Percentiles rank a stretch among this genome's conserved stretches.
Conservation (phyloP, 352 stramenopile species). For the Phytophthora hibernalis region DNA sequence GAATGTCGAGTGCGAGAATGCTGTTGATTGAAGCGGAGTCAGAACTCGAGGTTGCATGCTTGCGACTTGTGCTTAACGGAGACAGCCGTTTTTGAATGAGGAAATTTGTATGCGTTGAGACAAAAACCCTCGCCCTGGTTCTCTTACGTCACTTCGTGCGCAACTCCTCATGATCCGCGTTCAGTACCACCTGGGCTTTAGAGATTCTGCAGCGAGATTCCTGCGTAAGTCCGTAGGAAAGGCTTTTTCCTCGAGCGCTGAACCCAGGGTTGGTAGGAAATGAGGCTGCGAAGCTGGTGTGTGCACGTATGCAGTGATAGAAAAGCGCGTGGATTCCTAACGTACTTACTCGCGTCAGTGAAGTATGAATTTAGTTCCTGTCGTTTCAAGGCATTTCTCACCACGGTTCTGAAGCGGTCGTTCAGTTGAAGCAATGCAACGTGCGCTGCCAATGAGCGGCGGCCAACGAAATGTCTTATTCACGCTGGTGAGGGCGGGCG, state of each 20-base stretch:
- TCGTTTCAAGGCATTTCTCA: conserved; percentile 16
- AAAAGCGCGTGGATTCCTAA: conserved; percentile 10
- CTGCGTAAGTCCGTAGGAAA: neutral
- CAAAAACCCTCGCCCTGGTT: conserved; percentile 19
- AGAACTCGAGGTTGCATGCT: conserved; percentile 35
- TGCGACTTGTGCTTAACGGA: conserved; percentile 7
- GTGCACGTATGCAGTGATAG: conserved; percentile 7
- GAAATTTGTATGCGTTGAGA: conserved; percentile 27
- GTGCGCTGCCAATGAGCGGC: neutral
- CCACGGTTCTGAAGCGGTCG: conserved; percentile 4
- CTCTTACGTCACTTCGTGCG: conserved; percentile 25
- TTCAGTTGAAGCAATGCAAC: conserved; percentile 18
- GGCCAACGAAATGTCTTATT: conserved; percentile 1
- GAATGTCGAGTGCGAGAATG: conserved; percentile 7
- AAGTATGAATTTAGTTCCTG: conserved; percentile 3
- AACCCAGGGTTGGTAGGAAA: neutral
- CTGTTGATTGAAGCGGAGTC: conserved; percentile 13
- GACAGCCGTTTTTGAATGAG: conserved; percentile 22
- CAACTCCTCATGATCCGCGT: conserved; percentile 24
- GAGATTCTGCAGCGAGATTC: conserved; percentile 10
- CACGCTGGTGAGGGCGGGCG: neutral
- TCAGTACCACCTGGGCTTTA: conserved; percentile 2
- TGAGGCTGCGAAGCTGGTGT: no score
- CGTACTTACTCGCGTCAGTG: no score
- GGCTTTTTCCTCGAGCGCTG: conserved; percentile 6